Evolutionary conservation across 73 alveolate species (phyloP), one percentile per base, ranked within the genome.

Genomic region (Paramecium sexaurelia): DNA sequence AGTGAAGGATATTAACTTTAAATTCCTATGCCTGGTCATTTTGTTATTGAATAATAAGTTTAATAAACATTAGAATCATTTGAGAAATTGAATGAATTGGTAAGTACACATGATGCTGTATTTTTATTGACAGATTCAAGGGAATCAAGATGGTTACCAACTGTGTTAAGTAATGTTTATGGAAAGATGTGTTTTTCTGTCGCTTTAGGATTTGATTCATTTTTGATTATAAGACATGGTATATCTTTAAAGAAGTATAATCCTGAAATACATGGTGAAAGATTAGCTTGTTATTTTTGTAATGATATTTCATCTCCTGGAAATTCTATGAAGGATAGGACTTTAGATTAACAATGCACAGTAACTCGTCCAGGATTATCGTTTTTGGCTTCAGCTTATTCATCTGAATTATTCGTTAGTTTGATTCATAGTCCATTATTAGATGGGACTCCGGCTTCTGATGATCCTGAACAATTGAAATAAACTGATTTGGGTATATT

Each of bases 11-110:
- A 57, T 66, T 69, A 68, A 35, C 39, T 97, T 24, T 88, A 92
- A 51, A 98, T 98, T 86, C 99, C 99, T 37, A 97, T 98, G 99
- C 99, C 99, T 55, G 99, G 99, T 13, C 98, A 98, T 84, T 94
- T 96, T 19, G 95, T 95, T 17, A 92, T 95, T 92, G 96, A 51
- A 92, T 87, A n/a, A 93, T 94, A 27, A 95, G 95, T 88, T 51
- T 67, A 88, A 69, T 29, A n/a, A 45, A 94, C 97, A 19, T 67
- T 87, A 55, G 94, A 93, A 56, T 92, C 94, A 78, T 69, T 94
- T 7, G 84, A 92, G 43, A 84, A 75, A 24, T 91, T 98, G 20
- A 99, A 97, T 88, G 94, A 92, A 17, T 96, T 96, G 37, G 95
- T 98, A 4, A 67, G 94, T 56, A 94, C 87, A 3, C 99, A 97